A percentile compares a stretch with the other conserved stretches of the same genome.
These are phyloP conservation scores for Trichoderma sp. DNA, from an alignment of 2,329 filamentous ascomycete genomes.

Conservation along the genomic window DNA sequence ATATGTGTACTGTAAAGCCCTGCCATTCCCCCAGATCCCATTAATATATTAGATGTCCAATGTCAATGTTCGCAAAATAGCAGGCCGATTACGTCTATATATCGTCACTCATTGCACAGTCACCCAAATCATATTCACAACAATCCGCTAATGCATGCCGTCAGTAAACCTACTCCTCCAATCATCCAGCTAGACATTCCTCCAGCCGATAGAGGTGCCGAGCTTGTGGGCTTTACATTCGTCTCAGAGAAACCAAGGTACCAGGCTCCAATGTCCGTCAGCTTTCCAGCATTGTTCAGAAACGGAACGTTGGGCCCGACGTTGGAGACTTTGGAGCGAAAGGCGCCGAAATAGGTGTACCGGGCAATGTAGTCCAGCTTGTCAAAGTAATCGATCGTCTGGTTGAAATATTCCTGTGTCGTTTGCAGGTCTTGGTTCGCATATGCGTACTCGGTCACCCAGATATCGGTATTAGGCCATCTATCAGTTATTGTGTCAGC, in stretches of 20 bases:
- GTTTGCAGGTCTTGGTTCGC: conserved; percentile 58
- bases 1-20: background rate
- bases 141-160: background rate
- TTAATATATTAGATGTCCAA: background rate
- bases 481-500: conserved; percentile 39
- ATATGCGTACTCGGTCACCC: conserved; percentile 78
- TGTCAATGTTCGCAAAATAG: background rate
- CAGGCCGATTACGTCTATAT: background rate
- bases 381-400: conserved; percentile 68
- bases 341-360: conserved; percentile 78
- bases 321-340: conserved; percentile 70
- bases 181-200: conserved; percentile 3
- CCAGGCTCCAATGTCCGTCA: conserved; percentile 78
- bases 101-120: background rate
- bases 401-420: conserved; percentile 71
- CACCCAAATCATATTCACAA: background rate
- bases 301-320: conserved; percentile 75
- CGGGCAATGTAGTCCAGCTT: conserved; percentile 57
- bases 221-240: conserved; percentile 46
- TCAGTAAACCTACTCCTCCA: conserved; percentile 15
- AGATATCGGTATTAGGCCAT: conserved; percentile 66
- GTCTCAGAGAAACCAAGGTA: conserved; percentile 66
- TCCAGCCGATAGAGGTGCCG: conserved; percentile 13
- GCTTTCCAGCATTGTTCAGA: conserved; percentile 66
- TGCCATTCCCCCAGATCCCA: background rate